A percentile compares a stretch with the other conserved stretches of the same genome.
Conservation (phyloP, 768 basidiomycete genomes). For the Mycena floridula region DNA sequence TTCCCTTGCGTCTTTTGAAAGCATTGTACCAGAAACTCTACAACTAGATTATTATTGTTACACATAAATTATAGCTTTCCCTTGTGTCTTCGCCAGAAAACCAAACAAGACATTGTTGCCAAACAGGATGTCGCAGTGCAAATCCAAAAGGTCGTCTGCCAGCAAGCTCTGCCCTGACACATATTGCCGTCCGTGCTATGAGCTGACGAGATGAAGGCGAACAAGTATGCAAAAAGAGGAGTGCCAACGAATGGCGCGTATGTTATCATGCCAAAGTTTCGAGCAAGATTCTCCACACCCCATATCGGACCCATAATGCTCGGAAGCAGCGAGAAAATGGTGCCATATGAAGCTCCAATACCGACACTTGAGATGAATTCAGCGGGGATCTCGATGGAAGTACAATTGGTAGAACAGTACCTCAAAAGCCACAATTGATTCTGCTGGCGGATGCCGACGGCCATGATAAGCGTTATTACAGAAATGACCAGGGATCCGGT, state of each 20-base stretch:
- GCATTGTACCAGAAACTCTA: conserved; percentile 40
- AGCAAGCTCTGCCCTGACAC: conserved; percentile 59
- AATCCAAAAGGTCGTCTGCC: conserved; percentile 60
- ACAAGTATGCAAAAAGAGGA: conserved; percentile 71
- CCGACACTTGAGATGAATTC: conserved; percentile 38
- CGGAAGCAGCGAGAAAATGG: conserved; percentile 69
- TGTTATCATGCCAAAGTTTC: conserved; percentile 72
- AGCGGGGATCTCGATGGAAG: neutral
- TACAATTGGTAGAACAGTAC: conserved; percentile 37
- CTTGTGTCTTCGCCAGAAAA: conserved; percentile 63
- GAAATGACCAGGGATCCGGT: conserved; percentile 42
- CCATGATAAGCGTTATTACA: conserved; percentile 51
- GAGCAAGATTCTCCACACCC: conserved; percentile 63
- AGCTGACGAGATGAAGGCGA: conserved; percentile 58
- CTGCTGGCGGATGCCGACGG: conserved; percentile 38
- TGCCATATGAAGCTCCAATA: conserved; percentile 65
- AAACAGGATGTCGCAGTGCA: conserved; percentile 34
- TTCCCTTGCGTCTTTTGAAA: conserved; percentile 62
- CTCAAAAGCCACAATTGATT: conserved; percentile 65
- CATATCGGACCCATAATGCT: conserved; percentile 67
- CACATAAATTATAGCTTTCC: conserved; percentile 36
- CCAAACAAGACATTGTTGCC: conserved; percentile 36
- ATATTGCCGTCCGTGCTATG: conserved; percentile 36
- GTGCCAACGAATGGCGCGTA: conserved; percentile 76
- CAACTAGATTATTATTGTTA: neutral